Evolutionary conservation across 2,329 filamentous ascomycete genomes (phyloP).

Genomic region (Beauveria medogensis): DNA sequence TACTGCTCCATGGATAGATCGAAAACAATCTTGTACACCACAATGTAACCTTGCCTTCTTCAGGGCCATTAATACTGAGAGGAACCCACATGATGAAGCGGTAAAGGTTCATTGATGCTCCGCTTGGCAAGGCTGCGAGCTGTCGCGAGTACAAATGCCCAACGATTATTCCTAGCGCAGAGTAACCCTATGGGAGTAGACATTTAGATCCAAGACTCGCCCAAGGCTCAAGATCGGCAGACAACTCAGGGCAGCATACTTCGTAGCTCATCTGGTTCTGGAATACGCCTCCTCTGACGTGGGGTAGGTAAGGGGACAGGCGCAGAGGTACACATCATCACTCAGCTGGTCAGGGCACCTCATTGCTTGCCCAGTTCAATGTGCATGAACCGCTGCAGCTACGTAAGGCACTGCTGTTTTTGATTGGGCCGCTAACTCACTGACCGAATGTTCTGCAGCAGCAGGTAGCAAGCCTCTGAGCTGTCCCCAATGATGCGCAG

Average conservation of each 20-base stretch:
- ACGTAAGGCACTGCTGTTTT: neutral
- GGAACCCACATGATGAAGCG: neutral
- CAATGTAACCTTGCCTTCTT: neutral
- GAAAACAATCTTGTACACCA: neutral
- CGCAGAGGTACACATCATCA: neutral
- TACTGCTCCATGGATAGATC: no score
- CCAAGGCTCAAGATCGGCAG: neutral
- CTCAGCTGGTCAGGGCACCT: neutral
- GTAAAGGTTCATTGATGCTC: neutral
- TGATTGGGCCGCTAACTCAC: constrained; percentile 5
- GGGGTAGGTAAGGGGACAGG: neutral
- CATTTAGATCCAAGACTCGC: neutral
- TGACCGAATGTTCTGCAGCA: constrained; percentile 11
- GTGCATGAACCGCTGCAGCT: constrained; percentile 10
- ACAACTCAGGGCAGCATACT: neutral
- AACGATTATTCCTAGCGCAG: neutral
- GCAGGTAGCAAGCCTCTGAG: neutral
- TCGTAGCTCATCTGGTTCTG: neutral
- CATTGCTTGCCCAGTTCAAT: neutral
- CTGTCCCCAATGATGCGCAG: neutral
- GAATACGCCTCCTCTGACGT: neutral
- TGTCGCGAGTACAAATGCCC: neutral
- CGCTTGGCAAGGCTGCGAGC: neutral
- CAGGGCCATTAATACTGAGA: neutral
- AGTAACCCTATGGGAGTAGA: neutral